These are phyloP conservation scores for Arthrobotrys musiformis DNA, from an alignment of 2,329 filamentous ascomycete genomes.

Conservation along the genomic window DNA sequence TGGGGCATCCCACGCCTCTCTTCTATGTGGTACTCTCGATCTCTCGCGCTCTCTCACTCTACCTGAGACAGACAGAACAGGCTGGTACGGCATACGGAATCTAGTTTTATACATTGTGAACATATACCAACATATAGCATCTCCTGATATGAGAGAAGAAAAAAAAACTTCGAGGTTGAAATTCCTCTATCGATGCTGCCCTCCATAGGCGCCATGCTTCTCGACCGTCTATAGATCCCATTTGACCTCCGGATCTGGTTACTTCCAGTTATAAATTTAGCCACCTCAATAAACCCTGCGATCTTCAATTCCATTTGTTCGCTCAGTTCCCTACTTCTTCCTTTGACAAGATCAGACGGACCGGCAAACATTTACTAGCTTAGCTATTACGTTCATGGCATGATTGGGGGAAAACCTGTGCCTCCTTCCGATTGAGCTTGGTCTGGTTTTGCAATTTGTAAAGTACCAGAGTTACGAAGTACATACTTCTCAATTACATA, in stretches of 20 bases:
- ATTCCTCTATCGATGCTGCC: not conserved
- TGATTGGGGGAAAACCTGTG: constrained; percentile 23
- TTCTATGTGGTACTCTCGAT: not conserved
- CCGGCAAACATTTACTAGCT: not conserved
- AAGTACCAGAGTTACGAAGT: not conserved
- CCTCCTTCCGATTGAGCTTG: constrained; percentile 44
- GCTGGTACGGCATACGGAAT: constrained; percentile 29
- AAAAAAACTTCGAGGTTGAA: constrained; percentile 3
- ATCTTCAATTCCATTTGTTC: constrained; percentile 42
- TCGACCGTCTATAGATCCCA: not conserved
- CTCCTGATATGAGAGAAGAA: no score
- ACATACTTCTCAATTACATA: no score
- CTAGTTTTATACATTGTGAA: not conserved
- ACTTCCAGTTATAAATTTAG: constrained; percentile 10
- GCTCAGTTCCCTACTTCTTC: constrained; percentile 33
- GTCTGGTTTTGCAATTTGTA: not conserved
- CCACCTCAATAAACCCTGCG: not conserved
- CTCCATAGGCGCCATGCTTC: not conserved
- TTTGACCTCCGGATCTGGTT: constrained; percentile 28
- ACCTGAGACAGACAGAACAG: constrained; percentile 47
- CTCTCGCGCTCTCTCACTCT: not conserved
- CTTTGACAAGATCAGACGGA: constrained; percentile 5
- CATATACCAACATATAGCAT: not conserved
- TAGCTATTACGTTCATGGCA: not conserved
- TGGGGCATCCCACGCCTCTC: constrained; percentile 47